Conservation (phyloP, 345 rosid species). For the Hibiscus tridactylites region DNA sequence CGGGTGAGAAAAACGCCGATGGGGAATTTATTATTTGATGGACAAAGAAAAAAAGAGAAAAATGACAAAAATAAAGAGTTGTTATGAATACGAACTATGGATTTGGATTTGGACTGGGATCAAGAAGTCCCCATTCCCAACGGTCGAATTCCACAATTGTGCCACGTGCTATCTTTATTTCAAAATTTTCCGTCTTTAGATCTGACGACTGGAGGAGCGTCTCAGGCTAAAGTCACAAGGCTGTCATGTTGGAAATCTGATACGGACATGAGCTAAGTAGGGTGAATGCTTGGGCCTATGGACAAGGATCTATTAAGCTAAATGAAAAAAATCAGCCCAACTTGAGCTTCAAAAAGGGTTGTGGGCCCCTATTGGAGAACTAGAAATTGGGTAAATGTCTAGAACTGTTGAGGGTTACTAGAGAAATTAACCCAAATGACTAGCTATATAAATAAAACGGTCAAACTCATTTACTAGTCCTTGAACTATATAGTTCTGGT, state of each 20-base stretch:
- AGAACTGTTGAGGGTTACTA: no score
- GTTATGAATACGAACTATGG: neutral
- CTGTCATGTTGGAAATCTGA: neutral
- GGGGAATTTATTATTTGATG: neutral
- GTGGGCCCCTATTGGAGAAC: no score
- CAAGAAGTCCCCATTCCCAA: conserved; percentile 18
- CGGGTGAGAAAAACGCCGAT: neutral
- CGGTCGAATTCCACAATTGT: conserved; percentile 46
- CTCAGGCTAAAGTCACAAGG: neutral
- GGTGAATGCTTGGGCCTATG: neutral
- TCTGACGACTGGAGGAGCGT: conserved; percentile 36
- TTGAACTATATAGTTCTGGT: no score
- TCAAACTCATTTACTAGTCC: no score
- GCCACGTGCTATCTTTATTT: conserved; percentile 33
- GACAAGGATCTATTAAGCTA: no score
- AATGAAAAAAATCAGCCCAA: no score
- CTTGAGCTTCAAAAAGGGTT: no score
- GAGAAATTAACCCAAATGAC: no score
- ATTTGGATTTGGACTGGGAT: neutral
- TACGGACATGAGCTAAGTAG: no score
- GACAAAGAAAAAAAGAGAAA: conserved; percentile 10
- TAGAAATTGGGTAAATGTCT: no score
- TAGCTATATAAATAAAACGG: no score
- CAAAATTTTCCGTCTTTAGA: conserved; percentile 2
- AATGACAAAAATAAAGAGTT: conserved; percentile 5